Percentiles rank a stretch among this genome's conserved stretches.
phyloP scores from a whole-genome alignment of 352 stramenopile species.

The Phytophthora fragariae region DNA sequence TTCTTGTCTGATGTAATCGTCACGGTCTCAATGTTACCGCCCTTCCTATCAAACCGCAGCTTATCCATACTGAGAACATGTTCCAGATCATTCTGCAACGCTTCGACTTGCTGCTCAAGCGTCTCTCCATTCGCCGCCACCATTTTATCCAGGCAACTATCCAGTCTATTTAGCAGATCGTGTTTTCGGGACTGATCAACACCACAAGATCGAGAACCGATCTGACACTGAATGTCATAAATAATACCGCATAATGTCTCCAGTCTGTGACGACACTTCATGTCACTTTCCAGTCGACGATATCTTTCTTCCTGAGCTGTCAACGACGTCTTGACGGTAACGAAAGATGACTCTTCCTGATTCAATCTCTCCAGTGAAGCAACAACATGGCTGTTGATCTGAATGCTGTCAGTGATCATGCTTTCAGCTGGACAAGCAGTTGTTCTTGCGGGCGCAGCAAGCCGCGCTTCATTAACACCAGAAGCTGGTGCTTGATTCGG shows the following conservation, averaged over 20 bases:
- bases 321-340: conserved; percentile 25
- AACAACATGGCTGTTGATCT: conserved; percentile 47
- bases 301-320: conserved; percentile 40
- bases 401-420: conserved; percentile 31
- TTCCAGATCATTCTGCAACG: conserved; percentile 28
- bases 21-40: neutral
- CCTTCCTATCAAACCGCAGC: neutral
- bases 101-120: conserved; percentile 27
- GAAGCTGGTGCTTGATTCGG: neutral
- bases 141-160: conserved; percentile 33
- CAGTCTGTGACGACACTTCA: conserved; percentile 31
- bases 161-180: conserved; percentile 42
- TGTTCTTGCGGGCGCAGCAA: neutral
- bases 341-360: conserved; percentile 31
- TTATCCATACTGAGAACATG: conserved; percentile 19
- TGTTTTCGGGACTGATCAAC: conserved; percentile 31
- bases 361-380: conserved; percentile 40
- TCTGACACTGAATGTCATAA: conserved; percentile 46
- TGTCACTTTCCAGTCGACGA: conserved; percentile 29
- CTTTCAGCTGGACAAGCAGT: neutral
- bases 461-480: neutral
- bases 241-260: conserved; percentile 35
- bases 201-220: conserved; percentile 34
- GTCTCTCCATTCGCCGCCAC: conserved; percentile 18
- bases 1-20: neutral